Percentiles rank a stretch among this genome's conserved stretches.
phyloP scores from a whole-genome alignment of 192 early-diverging fungal genomes.

The Lobosporangium transversale region DNA sequence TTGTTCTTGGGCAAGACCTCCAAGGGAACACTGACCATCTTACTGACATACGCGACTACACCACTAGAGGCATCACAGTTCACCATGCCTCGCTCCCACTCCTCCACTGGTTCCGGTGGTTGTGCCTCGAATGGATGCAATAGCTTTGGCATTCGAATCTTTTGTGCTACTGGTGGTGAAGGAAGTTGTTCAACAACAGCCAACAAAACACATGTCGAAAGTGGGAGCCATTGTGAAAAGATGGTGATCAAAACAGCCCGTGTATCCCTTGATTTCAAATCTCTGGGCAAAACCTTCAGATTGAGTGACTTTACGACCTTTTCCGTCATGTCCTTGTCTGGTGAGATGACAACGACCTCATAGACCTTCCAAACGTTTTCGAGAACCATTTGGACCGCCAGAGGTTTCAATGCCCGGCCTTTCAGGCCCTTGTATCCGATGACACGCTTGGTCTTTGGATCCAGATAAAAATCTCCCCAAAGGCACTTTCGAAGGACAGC shows the following conservation, averaged over 20 bases:
- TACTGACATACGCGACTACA: slow-evolving; percentile 88
- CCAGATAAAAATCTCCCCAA: slow-evolving; percentile 98
- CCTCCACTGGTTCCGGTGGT: slow-evolving; percentile 60
- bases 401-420: slow-evolving; percentile 85
- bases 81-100: slow-evolving; percentile 78
- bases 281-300: slow-evolving; percentile 91
- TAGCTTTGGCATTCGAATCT: slow-evolving; percentile 79
- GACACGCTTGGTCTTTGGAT: slow-evolving; percentile 93
- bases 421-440: slow-evolving; percentile 87
- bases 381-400: slow-evolving; percentile 97
- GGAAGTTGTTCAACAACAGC: slow-evolving; percentile 91
- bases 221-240: slow-evolving; percentile 94
- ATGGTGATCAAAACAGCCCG: slow-evolving; percentile 79
- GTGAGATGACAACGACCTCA: slow-evolving; percentile 74
- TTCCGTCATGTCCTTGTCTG: slow-evolving; percentile 86
- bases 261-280: slow-evolving; percentile 87
- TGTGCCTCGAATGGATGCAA: slow-evolving; percentile 66
- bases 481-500: slow-evolving; percentile 78
- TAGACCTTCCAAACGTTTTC: slow-evolving; percentile 97
- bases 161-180: slow-evolving; percentile 84
- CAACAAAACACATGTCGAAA: slow-evolving; percentile 87
- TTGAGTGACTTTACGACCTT: slow-evolving; percentile 91
- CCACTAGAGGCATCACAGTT: slow-evolving; percentile 78
- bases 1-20: slow-evolving; percentile 79
- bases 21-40: slow-evolving; percentile 90